A percentile compares a stretch with the other conserved stretches of the same genome.
Conservation (phyloP, 1,284 basidiomycete genomes). For the Puccinia horiana region DNA sequence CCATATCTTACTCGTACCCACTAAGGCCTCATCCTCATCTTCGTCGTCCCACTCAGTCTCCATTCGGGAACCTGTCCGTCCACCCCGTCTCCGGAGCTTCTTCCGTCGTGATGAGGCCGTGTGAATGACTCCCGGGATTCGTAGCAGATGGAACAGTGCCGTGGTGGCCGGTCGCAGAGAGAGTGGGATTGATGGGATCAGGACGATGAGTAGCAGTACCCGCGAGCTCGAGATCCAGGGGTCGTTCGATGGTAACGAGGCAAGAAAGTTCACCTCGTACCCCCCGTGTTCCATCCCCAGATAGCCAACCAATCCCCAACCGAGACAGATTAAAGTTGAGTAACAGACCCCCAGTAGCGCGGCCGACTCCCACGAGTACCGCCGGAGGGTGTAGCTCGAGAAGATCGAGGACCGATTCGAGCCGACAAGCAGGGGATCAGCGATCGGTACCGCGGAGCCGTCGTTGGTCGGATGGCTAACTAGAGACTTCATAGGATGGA, state of each 20-base stretch:
- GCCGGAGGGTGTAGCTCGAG: conserved; percentile 50
- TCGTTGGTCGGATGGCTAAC: not conserved
- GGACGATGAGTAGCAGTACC: conserved; percentile 52
- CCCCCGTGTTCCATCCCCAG: conserved; percentile 51
- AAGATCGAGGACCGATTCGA: conserved; percentile 33
- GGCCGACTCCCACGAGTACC: conserved; percentile 56
- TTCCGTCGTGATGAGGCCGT: conserved; percentile 34
- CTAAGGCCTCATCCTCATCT: conserved; percentile 42
- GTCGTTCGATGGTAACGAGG: conserved; percentile 53
- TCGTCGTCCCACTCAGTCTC: conserved; percentile 48
- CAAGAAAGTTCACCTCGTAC: conserved; percentile 53
- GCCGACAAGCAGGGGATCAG: conserved; percentile 16
- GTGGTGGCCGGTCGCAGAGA: conserved; percentile 45
- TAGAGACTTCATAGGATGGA: conserved; percentile 35
- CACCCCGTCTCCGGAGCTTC: conserved; percentile 30
- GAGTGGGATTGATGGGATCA: conserved; percentile 50
- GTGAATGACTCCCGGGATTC: conserved; percentile 44
- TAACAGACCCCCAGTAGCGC: conserved; percentile 52
- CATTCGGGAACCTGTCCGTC: not conserved
- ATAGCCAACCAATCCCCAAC: conserved; percentile 55
- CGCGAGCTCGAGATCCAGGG: conserved; percentile 53
- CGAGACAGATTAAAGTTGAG: conserved; percentile 52
- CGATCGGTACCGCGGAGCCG: not conserved
- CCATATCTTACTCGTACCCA: conserved; percentile 29
- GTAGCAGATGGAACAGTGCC: conserved; percentile 49